Conservation (phyloP, 164 flowering plant genomes). For the Piper longum region DNA sequence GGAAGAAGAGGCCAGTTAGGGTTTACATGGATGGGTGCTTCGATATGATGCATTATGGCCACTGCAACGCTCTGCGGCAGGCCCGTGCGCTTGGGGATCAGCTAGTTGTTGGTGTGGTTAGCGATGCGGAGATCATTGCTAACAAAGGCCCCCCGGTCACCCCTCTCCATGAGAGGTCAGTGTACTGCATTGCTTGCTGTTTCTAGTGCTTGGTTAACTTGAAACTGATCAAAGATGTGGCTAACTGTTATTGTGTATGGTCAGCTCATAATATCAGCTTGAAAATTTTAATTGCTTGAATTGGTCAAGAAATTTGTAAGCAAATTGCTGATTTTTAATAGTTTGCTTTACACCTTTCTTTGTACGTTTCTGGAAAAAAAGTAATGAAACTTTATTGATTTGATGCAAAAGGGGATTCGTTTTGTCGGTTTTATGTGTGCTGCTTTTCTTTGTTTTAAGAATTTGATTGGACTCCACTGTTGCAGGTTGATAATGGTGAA, state of each 20-base stretch:
- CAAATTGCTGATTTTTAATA: background rate
- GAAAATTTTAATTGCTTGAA: background rate
- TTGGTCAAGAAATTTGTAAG: background rate
- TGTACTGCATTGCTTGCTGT: background rate
- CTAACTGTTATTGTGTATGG: background rate
- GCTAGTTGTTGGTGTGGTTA: conserved; percentile 87
- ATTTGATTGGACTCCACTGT: background rate
- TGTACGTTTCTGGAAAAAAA: background rate
- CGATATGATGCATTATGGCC: conserved; percentile 99
- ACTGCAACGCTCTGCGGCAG: conserved; percentile 90
- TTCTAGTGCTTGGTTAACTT: background rate
- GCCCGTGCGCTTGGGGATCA: conserved; percentile 92
- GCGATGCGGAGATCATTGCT: conserved; percentile 81
- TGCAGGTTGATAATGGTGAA: conserved; percentile 83
- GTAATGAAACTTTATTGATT: too few species aligned
- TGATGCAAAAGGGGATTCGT: too few species aligned
- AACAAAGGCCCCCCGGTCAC: conserved; percentile 96
- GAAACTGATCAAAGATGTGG: background rate
- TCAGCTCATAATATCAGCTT: background rate
- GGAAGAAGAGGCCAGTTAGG: conserved; percentile 51
- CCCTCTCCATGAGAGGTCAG: conserved; percentile 69
- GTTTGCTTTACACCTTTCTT: background rate
- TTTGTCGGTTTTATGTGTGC: background rate
- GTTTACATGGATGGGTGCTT: conserved; percentile 99
- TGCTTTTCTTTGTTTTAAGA: background rate